Base-by-base conservation (phyloP, 345 rosid species). In the Psidium friedrichsthalianum region DNA sequence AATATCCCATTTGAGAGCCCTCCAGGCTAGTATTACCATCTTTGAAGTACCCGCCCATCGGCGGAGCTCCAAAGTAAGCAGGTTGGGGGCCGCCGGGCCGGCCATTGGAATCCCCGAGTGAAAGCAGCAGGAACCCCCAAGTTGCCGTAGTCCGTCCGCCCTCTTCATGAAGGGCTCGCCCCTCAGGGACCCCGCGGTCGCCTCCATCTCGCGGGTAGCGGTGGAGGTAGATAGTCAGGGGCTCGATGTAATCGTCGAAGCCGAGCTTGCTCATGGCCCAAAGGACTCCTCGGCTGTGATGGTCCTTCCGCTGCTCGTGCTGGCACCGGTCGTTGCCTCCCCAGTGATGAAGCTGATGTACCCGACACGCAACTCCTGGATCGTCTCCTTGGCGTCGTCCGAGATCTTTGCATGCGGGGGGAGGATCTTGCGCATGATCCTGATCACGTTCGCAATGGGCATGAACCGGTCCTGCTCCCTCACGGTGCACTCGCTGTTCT, bases 261-360 rank as follows among this genome's bases (percentile, higher is more conserved):
- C 98, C 99, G 0, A 97, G 94, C 89, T 95, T 95, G 90, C 95
- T 94, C 98, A 97, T 95, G 1, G 99, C 97, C 96, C 96, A 97
- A 44, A 95, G 90, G 57, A 95, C 93, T 97, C 99, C 90, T 97
- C 99, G 0, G 99, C 98, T 0, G 97, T 97, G 82, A 97, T 94
- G 74, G 99, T 97, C 94, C 94, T 36, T 36, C 86, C 98, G 95
- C 90, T 95, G 98, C 95, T 95, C 99, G 1, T 93, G 90, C 89
- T 95, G 98, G 93, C 99, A 97, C 22, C 95, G 95, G 87, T 97
- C 99, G 16, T 97, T 97, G 99, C 99, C 82, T 97, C 99, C 1
- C 98, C 98, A 0, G 99, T 97, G 86, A 97, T 90, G 94, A 97
- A 95, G 93, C 98, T 97, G 92, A 97, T 97, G 95, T 89, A 97